A percentile compares a stretch with the other conserved stretches of the same genome.
phyloP scores from a whole-genome alignment of 208 protist genomes.

The Crithidia thermophila region DNA sequence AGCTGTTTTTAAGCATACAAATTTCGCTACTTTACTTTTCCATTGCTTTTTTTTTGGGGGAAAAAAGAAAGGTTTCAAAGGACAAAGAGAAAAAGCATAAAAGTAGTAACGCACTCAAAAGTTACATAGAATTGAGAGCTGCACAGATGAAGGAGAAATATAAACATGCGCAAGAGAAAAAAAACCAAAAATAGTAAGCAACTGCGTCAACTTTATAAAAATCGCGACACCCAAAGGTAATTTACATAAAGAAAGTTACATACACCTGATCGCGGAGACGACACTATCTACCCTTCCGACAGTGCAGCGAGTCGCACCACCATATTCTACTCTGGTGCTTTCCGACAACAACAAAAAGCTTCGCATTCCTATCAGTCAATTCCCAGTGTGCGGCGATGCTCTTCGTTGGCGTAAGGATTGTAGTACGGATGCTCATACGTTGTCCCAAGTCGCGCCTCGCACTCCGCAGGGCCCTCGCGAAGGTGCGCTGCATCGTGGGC shows the following conservation, averaged over 20 bases:
- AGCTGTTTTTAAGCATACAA: no score
- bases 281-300: no score
- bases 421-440: slow-evolving; percentile 53
- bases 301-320: no score
- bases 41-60: no score
- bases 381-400: slow-evolving; percentile 32
- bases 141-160: no score
- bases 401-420: slow-evolving; percentile 28
- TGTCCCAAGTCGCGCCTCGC: slow-evolving; percentile 16
- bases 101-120: slow-evolving; percentile 2
- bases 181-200: neutral
- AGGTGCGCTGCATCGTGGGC: slow-evolving; percentile 32
- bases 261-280: no score
- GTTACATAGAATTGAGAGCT: no score
- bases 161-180: neutral
- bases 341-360: neutral
- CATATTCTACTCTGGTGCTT: no score
- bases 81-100: neutral
- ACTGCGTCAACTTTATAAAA: neutral
- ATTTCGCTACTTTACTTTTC: no score
- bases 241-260: no score
- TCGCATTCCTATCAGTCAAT: slow-evolving; percentile 26
- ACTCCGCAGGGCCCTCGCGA: slow-evolving; percentile 36
- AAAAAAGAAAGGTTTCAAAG: no score
- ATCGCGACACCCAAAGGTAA: neutral